phyloP scores from a whole-genome alignment of 176 grass and related monocot genomes.

The Carex myosuroides region DNA sequence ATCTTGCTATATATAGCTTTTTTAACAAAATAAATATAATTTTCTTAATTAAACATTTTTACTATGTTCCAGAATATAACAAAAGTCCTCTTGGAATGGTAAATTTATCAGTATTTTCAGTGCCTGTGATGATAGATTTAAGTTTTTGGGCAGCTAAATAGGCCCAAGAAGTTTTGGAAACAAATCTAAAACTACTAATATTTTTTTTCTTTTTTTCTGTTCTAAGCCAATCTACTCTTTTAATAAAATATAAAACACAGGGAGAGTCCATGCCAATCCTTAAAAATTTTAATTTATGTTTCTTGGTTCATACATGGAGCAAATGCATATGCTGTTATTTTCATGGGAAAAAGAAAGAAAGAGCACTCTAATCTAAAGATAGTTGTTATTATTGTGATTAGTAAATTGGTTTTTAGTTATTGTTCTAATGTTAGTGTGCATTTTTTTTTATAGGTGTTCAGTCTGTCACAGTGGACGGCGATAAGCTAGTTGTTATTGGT shows the following conservation, averaged over 20 bases:
- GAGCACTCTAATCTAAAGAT: not conserved
- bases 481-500: slow-evolving; percentile 44
- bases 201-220: not conserved
- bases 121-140: not conserved
- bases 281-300: not conserved
- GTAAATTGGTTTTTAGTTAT: not conserved
- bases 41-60: too few relatives aligned
- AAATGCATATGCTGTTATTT: not conserved
- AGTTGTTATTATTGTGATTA: not conserved
- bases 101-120: not conserved
- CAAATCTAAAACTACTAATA: not conserved
- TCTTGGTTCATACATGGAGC: not conserved
- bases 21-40: too few relatives aligned
- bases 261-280: not conserved
- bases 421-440: not conserved
- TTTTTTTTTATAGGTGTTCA: slow-evolving; percentile 38
- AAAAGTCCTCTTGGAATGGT: not conserved
- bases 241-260: not conserved
- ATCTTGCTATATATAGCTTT: not conserved
- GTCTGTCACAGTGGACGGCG: slow-evolving; percentile 41
- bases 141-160: not conserved
- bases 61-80: not conserved
- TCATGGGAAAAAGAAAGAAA: not conserved
- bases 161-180: not conserved
- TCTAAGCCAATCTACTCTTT: not conserved